Evolutionary conservation across 495 filamentous ascomycete species (phyloP), one percentile per base, ranked within the genome.

Genomic region (Choiromyces venosus): DNA sequence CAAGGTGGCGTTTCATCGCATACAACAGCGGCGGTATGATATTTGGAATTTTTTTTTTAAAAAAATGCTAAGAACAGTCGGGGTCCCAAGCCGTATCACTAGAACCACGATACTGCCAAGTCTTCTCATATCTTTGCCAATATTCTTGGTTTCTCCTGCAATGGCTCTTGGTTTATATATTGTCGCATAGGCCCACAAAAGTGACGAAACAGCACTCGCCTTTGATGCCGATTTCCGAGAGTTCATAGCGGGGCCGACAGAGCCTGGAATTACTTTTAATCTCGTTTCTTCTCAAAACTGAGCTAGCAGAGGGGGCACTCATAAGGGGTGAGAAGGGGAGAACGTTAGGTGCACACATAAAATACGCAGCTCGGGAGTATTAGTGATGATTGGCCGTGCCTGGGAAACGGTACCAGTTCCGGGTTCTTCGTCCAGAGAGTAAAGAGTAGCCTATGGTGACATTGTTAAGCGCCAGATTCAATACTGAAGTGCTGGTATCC

Each of bases 41-140:
- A 4, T 56, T n/a, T 19, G 46, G 3, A 4, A 29, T 0, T 0
- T n/a, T 0, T n/a, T n/a, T n/a, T n/a, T n/a, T n/a, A n/a, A n/a
- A n/a, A 4, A n/a, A 56, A 14, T 10, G n/a, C 8, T 4, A 56
- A 3, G 46, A 29, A 14, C 1, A 29, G 29, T 12, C 5, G 46
- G 21, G 5, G 44, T 5, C 3, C 44, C 6, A n/a, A 8, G 21
- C 4, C 44, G 46, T 56, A 29, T 56, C 46, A 29, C 46, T 29
- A 4, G n/a, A 56, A 29, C 2, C 14, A 2, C 8, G 9, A 56
- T 56, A 29, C n/a, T 56, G n/a, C 46, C 29, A 14, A 9, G 29
- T 21, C 46, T 29, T n/a, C n/a, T 56, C 46, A 56, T 12, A 56
- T 56, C 0, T 56, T 56, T 29, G n/a, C 0, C 8, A 29, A 56